phyloP scores from a whole-genome alignment of 2,329 filamentous ascomycete genomes.

The Aulographum hederae region DNA sequence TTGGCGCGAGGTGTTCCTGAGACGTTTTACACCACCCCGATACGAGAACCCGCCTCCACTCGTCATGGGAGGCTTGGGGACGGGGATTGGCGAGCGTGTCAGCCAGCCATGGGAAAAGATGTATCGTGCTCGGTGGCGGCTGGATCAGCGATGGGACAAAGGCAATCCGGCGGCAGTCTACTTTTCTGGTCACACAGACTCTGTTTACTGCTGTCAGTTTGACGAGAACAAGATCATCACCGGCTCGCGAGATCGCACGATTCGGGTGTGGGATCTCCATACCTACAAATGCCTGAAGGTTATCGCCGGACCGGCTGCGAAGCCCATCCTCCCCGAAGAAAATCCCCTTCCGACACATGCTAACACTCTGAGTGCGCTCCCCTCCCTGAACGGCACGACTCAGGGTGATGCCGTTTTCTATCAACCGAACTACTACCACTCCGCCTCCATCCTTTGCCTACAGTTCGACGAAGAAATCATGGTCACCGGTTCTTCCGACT shows the following conservation, averaged over 20 bases:
- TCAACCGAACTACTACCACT: slow-evolving; percentile 46
- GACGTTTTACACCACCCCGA: slow-evolving; percentile 29
- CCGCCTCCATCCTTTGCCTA: slow-evolving; percentile 82
- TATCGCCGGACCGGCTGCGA: slow-evolving; percentile 57
- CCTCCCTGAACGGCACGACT: slow-evolving; percentile 25
- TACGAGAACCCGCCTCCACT: slow-evolving; percentile 24
- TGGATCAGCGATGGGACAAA: slow-evolving; percentile 64
- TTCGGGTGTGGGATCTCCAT: slow-evolving; percentile 89
- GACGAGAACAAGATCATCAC: slow-evolving; percentile 97
- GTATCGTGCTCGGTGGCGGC: slow-evolving; percentile 56
- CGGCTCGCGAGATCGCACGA: slow-evolving; percentile 85
- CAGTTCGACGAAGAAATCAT: slow-evolving; percentile 89
- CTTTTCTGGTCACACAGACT: slow-evolving; percentile 83
- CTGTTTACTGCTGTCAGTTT: slow-evolving; percentile 95
- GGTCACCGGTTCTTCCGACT: slow-evolving; percentile 87
- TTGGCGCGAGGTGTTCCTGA: slow-evolving; percentile 44
- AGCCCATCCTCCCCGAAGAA: slow-evolving; percentile 25
- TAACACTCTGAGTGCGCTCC: slow-evolving; percentile 19
- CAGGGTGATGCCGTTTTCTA: slow-evolving; percentile 28
- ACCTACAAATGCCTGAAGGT: slow-evolving; percentile 72
- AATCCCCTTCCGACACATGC: slow-evolving; percentile 20
- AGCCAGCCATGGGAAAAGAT: slow-evolving; percentile 70
- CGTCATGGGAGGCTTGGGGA: slow-evolving; percentile 31
- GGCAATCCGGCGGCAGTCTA: slow-evolving; percentile 70
- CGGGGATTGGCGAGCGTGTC: slow-evolving; percentile 26